These are phyloP conservation scores for Nakaseomyces nivariensis DNA, from an alignment of 1,139 yeast genomes.

Conservation along the genomic window DNA sequence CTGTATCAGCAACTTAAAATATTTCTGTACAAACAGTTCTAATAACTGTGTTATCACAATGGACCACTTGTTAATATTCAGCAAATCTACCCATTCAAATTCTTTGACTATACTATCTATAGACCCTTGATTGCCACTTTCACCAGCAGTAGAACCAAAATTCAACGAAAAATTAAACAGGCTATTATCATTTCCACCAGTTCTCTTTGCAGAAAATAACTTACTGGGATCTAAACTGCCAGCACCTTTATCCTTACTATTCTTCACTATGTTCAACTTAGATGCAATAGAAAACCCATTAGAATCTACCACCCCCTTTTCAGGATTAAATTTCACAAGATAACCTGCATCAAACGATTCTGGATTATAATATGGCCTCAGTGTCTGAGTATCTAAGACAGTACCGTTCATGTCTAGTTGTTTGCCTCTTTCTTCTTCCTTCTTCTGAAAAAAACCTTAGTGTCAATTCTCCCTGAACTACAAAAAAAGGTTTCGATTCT, in stretches of 20 bases:
- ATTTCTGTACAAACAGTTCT: slow-evolving; percentile 56
- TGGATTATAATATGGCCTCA: slow-evolving; percentile 63
- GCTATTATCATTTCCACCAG: slow-evolving; percentile 2
- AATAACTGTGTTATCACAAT: slow-evolving; percentile 46
- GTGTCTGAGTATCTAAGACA: background rate
- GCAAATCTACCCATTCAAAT: slow-evolving; percentile 57
- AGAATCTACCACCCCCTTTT: slow-evolving; percentile 42
- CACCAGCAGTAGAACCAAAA: slow-evolving; percentile 6
- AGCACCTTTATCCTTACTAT: slow-evolving; percentile 9
- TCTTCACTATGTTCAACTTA: slow-evolving; percentile 26
- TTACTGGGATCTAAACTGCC: background rate
- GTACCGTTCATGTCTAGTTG: background rate
- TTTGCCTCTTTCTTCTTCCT: too few relatives aligned
- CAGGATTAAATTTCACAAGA: slow-evolving; percentile 50
- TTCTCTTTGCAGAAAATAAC: slow-evolving; percentile 2
- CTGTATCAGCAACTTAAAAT: slow-evolving; percentile 54
- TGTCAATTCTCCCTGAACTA: too few relatives aligned
- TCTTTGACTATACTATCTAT: slow-evolving; percentile 31
- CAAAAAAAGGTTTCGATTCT: too few relatives aligned
- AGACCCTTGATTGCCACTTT: background rate
- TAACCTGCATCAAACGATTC: slow-evolving; percentile 61
- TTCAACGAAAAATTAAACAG: slow-evolving; percentile 5
- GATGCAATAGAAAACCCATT: slow-evolving; percentile 32
- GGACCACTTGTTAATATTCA: slow-evolving; percentile 47
- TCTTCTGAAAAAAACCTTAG: too few relatives aligned